phyloP scores from a whole-genome alignment of 495 filamentous ascomycete genomes.

The Penicillium nucicola region DNA sequence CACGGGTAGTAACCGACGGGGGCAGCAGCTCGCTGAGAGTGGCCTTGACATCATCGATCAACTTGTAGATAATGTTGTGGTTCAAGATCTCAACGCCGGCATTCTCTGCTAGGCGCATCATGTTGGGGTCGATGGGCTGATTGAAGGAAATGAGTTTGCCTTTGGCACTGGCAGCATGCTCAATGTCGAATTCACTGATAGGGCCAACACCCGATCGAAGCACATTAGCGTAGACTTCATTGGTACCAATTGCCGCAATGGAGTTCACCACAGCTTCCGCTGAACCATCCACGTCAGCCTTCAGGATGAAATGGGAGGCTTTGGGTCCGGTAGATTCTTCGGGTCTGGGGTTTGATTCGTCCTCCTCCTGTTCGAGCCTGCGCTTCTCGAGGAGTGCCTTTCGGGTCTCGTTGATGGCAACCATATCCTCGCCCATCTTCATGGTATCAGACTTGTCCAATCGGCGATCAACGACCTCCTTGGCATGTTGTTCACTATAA shows the following conservation, averaged over 20 bases:
- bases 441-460: constrained; percentile 58
- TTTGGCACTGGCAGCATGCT: constrained; percentile 73
- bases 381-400: constrained; percentile 58
- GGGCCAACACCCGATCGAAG: constrained; percentile 75
- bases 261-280: constrained; percentile 83
- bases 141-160: constrained; percentile 84
- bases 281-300: constrained; percentile 89
- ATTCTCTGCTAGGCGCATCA: constrained; percentile 64
- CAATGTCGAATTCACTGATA: constrained; percentile 82
- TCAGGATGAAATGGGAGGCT: constrained; percentile 78
- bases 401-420: constrained; percentile 71
- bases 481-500: constrained; percentile 71
- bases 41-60: constrained; percentile 77
- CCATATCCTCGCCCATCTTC: constrained; percentile 65
- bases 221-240: constrained; percentile 74
- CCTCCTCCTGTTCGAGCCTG: constrained; percentile 42
- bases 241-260: constrained; percentile 72
- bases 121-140: constrained; percentile 62
- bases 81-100: constrained; percentile 74
- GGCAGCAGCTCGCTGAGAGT: constrained; percentile 65
- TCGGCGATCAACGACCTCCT: constrained; percentile 75
- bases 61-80: constrained; percentile 88
- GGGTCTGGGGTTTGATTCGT: constrained; percentile 17
- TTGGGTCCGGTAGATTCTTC: constrained; percentile 51
- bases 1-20: constrained; percentile 59